Evolutionary conservation across 1,139 yeast species (phyloP), one percentile per base, ranked within the genome.

Genomic region (Candida sp.): DNA sequence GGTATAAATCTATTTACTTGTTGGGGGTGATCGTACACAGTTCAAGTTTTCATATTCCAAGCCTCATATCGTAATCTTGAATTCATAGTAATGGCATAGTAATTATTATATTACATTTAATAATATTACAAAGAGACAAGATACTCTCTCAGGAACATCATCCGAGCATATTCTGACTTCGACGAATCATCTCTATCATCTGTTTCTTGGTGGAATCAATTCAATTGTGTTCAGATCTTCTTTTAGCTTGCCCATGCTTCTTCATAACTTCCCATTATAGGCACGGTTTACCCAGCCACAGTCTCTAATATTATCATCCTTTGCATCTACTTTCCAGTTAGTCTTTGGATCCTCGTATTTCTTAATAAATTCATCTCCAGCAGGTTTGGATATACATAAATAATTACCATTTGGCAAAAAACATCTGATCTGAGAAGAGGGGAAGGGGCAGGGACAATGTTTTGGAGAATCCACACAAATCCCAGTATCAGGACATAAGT

Each of bases 391-490:
- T 41, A 93, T 84, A 61, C 99, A 93, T 11, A 90, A 73, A 56
- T 70, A 85, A 45, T 78, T 73, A 22, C 80, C 76, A 48, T 79
- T 82, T 0, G 97, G 96, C 42, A 88, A 68, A 5, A 75, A 62
- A 61, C 99, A 93, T 56, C 89, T 84, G 49, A 87, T 60, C 60
- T 93, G 97, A 1, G 96, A 84, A 43, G 82, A 80, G 1, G 96
- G 93, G 58, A 79, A 91, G 7, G 89, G 90, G 61, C 99, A 93
- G 1, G 98, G 97, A 61, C 99, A 93, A 44, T 84, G 84, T 22
- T 74, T 58, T 1, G 90, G 81, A 2, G 65, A 59, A 5, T 75
- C 73, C 0, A 87, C 99, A 66, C 99, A 93, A 7, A 75, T 70
- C 39, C 82, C 71, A 0, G 97, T 89, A 53, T 84, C 96, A 2